Evolutionary conservation across 805 yeast species (phyloP).

Genomic region (Huiozyma sinensis): DNA sequence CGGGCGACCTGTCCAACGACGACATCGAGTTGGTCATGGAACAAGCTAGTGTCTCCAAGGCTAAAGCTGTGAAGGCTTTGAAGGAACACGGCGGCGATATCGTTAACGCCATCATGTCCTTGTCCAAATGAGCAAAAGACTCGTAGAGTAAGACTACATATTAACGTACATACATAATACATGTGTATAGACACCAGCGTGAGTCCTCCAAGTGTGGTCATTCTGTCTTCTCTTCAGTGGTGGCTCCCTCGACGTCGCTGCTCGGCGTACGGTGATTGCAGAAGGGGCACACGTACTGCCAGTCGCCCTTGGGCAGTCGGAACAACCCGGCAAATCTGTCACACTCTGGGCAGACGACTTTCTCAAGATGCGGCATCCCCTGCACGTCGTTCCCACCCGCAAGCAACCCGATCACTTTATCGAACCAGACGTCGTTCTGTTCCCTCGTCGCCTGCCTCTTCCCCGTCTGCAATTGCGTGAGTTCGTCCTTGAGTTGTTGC

Average conservation of each 20-base stretch:
- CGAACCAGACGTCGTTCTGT: slow-evolving; percentile 27
- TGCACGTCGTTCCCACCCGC: slow-evolving; percentile 22
- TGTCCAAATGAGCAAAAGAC: slow-evolving; percentile 28
- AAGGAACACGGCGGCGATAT: slow-evolving; percentile 84
- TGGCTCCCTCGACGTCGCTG: slow-evolving; percentile 2
- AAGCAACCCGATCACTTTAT: slow-evolving; percentile 21
- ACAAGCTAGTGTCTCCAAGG: slow-evolving; percentile 83
- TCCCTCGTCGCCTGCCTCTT: slow-evolving; percentile 10
- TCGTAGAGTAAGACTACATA: too few relatives aligned
- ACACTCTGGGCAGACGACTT: slow-evolving; percentile 19
- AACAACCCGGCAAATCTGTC: slow-evolving; percentile 17
- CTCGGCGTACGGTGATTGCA: neutral
- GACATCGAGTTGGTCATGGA: slow-evolving; percentile 82
- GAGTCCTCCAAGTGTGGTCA: too few relatives aligned
- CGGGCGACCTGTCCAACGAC: slow-evolving; percentile 68
- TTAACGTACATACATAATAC: neutral
- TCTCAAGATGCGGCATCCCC: neutral
- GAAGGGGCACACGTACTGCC: slow-evolving; percentile 19
- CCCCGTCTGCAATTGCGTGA: slow-evolving; percentile 3
- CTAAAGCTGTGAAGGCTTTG: slow-evolving; percentile 86
- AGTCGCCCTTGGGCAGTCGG: slow-evolving; percentile 13
- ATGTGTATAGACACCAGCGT: too few relatives aligned
- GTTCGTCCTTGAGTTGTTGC: slow-evolving; percentile 29
- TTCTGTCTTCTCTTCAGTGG: neutral
- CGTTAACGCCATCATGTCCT: slow-evolving; percentile 91